A percentile compares a stretch with the other conserved stretches of the same genome.
Evolutionary conservation across 495 filamentous ascomycete species (phyloP).

Genomic region (Talaromyces nanjingensis): DNA sequence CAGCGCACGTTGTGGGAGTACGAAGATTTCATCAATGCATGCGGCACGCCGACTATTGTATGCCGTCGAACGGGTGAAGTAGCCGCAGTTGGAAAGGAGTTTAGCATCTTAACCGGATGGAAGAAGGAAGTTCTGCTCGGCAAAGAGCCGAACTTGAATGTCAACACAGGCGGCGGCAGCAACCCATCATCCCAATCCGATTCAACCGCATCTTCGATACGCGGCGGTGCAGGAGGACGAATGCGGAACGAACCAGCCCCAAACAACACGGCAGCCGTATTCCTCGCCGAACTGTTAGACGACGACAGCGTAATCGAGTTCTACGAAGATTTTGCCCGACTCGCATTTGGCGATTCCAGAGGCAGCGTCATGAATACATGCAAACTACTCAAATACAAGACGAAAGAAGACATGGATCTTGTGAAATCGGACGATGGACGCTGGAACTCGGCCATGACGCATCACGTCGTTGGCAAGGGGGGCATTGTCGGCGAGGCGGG

Average conservation of each 20-base stretch:
- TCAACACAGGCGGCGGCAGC: constrained; percentile 56
- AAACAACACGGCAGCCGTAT: constrained; percentile 44
- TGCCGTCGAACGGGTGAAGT: constrained; percentile 90
- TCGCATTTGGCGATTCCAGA: constrained; percentile 84
- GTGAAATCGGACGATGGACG: constrained; percentile 35
- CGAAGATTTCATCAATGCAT: constrained; percentile 81
- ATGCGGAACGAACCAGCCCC: constrained; percentile 4
- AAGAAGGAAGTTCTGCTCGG: constrained; percentile 84
- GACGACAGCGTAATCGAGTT: constrained; percentile 90
- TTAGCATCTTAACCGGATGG: constrained; percentile 91
- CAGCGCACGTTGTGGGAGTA: constrained; percentile 89
- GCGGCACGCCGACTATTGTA: constrained; percentile 83
- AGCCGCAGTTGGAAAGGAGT: constrained; percentile 88
- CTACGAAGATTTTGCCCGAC: constrained; percentile 88
- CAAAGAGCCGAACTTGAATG: constrained; percentile 80
- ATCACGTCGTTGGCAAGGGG: constrained; percentile 38
- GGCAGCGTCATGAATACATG: constrained; percentile 77
- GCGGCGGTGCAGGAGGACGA: neutral
- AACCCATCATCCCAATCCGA: constrained; percentile 11
- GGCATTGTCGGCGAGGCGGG: constrained; percentile 69
- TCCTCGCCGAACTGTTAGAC: constrained; percentile 85
- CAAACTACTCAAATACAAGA: constrained; percentile 84
- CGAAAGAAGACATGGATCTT: constrained; percentile 54
- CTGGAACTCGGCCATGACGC: constrained; percentile 24
- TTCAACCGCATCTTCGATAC: constrained; percentile 19